Base-by-base conservation (phyloP, 1,284 basidiomycete genomes). In the Veloboletus limbatus region DNA sequence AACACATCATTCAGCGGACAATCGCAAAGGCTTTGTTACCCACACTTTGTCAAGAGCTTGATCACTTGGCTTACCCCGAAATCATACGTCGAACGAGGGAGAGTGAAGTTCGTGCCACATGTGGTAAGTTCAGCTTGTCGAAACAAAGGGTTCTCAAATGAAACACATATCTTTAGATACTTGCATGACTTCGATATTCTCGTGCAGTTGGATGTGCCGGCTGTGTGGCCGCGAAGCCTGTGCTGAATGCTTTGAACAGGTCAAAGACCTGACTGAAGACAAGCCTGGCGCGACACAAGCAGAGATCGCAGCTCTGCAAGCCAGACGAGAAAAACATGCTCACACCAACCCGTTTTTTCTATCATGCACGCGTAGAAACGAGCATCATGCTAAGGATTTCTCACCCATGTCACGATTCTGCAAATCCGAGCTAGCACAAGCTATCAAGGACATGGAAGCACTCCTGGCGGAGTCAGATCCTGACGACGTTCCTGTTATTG, bases 191-290 rank as follows among this genome's bases (percentile, higher is more conserved):
- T 92, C 91, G 13, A 82, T 97, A 49, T 96, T 97, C 65, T 86
- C 86, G 6, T 85, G 84, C 47, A 89, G 82, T 48, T 97, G 86
- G 81, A 88, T 94, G 76, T 97, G 94, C 66, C 76, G 81, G 8
- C 63, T 78, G n/a, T 97, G 94, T 64, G 94, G 92, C 2, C 82
- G 91, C 13, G 95, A 97, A 66, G 84, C 88, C 14, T 97, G 94
- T 61, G 74, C 82, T 1, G 85, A 89, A 45, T 97, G 95, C 63
- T 90, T 82, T 59, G 71, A 77, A 21, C 82, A 81, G 53, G 79
- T 97, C 47, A 70, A 71, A 51, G 79, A 84, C 16, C 68, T 88
- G 22, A 82, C 82, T 3, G 70, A 75, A 35, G 76, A 79, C 45
- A 69, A 70, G 32, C 65, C 72, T 3, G 73, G 70, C 21, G 74